Conservation (phyloP, 2,329 filamentous ascomycete genomes). For the Monilinia vaccinii-corymbosi region DNA sequence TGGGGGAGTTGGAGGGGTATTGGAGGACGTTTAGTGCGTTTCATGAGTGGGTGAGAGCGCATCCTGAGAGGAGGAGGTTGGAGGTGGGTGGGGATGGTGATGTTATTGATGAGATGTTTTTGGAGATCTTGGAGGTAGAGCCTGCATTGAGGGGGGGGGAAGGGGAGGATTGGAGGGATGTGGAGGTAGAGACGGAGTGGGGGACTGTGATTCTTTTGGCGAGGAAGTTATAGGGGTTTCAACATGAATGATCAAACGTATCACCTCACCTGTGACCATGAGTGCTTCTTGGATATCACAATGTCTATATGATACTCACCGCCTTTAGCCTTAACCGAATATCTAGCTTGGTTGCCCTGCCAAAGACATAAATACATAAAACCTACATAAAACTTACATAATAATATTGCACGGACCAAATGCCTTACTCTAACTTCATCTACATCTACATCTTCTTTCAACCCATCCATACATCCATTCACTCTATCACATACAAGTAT, state of each 20-base stretch:
- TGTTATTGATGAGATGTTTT: conserved; percentile 53
- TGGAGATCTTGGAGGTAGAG: conserved; percentile 45
- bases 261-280: too few species aligned
- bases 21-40: conserved; percentile 51
- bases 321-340: too few species aligned
- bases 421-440: neutral
- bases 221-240: conserved; percentile 31
- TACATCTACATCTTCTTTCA: neutral
- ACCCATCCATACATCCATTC: neutral
- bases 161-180: conserved; percentile 42
- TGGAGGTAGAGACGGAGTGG: conserved; percentile 50
- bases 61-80: conserved; percentile 41
- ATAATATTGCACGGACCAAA: neutral
- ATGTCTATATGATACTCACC: too few species aligned
- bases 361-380: too few species aligned
- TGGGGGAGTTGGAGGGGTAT: conserved; percentile 53
- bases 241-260: too few species aligned
- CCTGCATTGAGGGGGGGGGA: conserved; percentile 39
- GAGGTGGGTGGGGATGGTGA: conserved; percentile 49
- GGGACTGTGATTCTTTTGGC: conserved; percentile 51
- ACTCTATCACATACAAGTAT: neutral
- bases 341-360: too few species aligned
- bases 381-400: too few species aligned
- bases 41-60: conserved; percentile 47
- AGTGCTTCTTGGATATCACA: too few species aligned